Conservation (phyloP, 2,329 filamentous ascomycete genomes). For the Chrysoporthe puriensis region DNA sequence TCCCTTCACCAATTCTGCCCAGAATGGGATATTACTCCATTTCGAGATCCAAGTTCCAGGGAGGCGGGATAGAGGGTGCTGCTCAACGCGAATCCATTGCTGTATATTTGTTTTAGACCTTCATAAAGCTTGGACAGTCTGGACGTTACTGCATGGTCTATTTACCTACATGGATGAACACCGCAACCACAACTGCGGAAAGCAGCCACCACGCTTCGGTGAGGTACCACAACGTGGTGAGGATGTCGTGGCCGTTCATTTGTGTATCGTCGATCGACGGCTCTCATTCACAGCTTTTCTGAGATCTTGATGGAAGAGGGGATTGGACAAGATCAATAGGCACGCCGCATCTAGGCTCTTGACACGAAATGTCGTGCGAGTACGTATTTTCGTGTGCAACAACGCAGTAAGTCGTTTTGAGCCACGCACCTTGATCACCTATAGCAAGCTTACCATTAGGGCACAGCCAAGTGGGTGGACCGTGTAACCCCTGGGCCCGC, state of each 20-base stretch:
- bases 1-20: slow-evolving; percentile 27
- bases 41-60: slow-evolving; percentile 35
- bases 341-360: neutral
- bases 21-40: slow-evolving; percentile 31
- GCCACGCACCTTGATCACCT: slow-evolving; percentile 3
- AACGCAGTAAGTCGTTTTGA: neutral
- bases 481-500: neutral
- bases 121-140: neutral
- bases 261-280: neutral
- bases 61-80: slow-evolving; percentile 30
- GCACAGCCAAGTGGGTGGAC: neutral
- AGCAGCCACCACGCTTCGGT: slow-evolving; percentile 12
- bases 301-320: neutral
- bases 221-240: slow-evolving; percentile 14
- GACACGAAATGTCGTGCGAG: neutral
- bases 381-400: neutral
- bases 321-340: neutral
- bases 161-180: slow-evolving; percentile 13
- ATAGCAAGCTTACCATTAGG: slow-evolving; percentile 4
- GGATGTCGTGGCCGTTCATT: slow-evolving; percentile 10
- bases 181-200: slow-evolving; percentile 1
- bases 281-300: neutral
- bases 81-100: slow-evolving; percentile 20
- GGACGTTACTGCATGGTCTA: neutral
- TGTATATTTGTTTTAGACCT: neutral